phyloP scores from a whole-genome alignment of 2,329 filamentous ascomycete genomes.

The Pseudopyricularia javanii region DNA sequence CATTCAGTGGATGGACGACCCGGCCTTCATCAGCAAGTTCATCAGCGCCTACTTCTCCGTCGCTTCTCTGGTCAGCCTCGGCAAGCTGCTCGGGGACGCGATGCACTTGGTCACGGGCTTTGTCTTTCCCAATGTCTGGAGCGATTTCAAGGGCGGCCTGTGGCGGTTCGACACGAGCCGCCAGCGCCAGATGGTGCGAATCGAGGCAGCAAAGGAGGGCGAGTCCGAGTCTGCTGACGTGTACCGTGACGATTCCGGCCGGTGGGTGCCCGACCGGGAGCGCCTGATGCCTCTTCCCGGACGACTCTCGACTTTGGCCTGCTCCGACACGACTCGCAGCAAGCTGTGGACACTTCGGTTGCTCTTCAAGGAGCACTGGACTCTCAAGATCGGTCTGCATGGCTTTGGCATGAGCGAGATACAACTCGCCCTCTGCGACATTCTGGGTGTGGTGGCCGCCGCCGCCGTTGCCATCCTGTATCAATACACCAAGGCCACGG shows the following conservation, averaged over 20 bases:
- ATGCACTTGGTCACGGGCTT: conserved; percentile 53
- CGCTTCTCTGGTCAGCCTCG: conserved; percentile 66
- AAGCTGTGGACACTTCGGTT: conserved; percentile 38
- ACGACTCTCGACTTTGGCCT: conserved; percentile 17
- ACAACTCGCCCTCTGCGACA: conserved; percentile 41
- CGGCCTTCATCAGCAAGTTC: conserved; percentile 68
- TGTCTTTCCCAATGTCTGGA: conserved; percentile 63
- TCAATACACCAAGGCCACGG: conserved; percentile 45
- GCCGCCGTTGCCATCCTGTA: conserved; percentile 47
- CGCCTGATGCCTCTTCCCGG: conserved; percentile 26
- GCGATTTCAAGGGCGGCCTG: conserved; percentile 25
- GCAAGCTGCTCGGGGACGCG: conserved; percentile 60
- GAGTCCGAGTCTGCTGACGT: conserved; percentile 7
- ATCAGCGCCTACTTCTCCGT: conserved; percentile 73
- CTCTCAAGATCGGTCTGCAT: conserved; percentile 35
- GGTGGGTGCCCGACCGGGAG: conserved; percentile 13
- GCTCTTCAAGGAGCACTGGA: conserved; percentile 39
- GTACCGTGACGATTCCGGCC: conserved; percentile 2
- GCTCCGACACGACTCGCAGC: conserved; percentile 11
- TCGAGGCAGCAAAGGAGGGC: not conserved
- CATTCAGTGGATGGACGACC: conserved; percentile 79
- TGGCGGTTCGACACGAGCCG: conserved; percentile 29
- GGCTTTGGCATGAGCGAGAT: conserved; percentile 31
- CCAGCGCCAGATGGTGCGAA: conserved; percentile 21
- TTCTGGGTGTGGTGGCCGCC: conserved; percentile 42